Evolutionary conservation across 2,329 filamentous ascomycete species (phyloP), one percentile per base, ranked within the genome.

Genomic region (Penicillium janthinellum): DNA sequence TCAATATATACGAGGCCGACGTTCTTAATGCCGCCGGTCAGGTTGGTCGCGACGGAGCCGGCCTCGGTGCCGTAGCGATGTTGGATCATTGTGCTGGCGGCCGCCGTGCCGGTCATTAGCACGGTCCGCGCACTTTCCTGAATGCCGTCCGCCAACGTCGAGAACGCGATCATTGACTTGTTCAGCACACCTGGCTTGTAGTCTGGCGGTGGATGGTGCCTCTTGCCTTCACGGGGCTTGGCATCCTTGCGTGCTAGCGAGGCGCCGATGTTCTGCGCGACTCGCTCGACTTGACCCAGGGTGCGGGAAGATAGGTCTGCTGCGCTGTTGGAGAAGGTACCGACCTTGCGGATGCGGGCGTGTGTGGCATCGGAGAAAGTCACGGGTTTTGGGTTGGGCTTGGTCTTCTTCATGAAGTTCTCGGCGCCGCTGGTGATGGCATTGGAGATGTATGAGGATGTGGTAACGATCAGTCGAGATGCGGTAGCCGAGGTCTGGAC

Each of bases 1-100:
- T 99, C 95, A 61, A 99, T 96, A 73, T 99, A 99, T 35, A 99
- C 95, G 31, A 99, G 83, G 5, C 93, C 95, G 7, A 98, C 95
- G 66, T 98, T 99, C 83, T 95, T 96, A 70, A 97, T 88, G 25
- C 93, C 94, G 5, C 91, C 89, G 0, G 92, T 90, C 20, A 99
- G 77, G 55, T 90, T 83, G 44, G 83, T 83, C 1, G 92, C 89
- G 15, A 98, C 82, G 38, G 88, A 83, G 15, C 92, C 91, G 0
- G 95, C 95, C 76, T 99, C 92, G 1, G 84, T 73, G 4, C 95
- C 95, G 81, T 93, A 99, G 63, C 87, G 88, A 77, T 98, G 95
- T n/a, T 88, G 85, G 3, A 98, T 91, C 54, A 97, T 88, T 0
- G 89, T 91, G 38, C 87, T 92, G 25, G 94, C 90, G n/a, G 94